Evolutionary conservation across 2,329 filamentous ascomycete species (phyloP), one percentile per base, ranked within the genome.

Genomic region (Aspergillus sp.): DNA sequence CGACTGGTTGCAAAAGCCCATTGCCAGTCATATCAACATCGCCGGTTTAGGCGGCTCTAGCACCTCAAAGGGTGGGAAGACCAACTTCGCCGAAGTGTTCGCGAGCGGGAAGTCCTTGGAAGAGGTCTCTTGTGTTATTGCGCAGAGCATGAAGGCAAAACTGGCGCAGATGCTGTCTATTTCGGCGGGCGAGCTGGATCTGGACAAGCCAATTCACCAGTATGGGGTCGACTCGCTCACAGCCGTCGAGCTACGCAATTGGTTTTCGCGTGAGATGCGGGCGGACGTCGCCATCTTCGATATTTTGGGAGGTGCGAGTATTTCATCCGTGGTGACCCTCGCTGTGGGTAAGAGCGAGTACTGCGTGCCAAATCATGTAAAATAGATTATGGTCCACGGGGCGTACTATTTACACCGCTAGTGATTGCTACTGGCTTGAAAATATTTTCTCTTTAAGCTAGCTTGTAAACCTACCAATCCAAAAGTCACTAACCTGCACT

Each of bases 211-310:
- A 15, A 17, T 56, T 8, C 25, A 28, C 41, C 23, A 47, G 17
- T 56, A 56, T 34, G 77, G 78, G 0, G 72, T 79, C 9, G 78
- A 80, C 66, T 78, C 49, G 1, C 49, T 61, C 3, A 50, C 47
- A 5, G 59, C 54, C 3, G 59, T 61, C 3, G 59, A 64, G 38
- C 25, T 64, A n/a, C 58, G 54, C 13, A 54, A 31, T 23, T 64
- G 59, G 58, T 28, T 64, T 28, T 19, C 28, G 11, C n/a, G 19
- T 4, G 59, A 59, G 25, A 4, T 61, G 11, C 46, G 38, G n/a
- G 55, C 54, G 9, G 55, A 61, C 46, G 28, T 64, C 15, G 45
- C 59, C 4, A 19, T 61, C 9, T 61, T 64, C n/a, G 62, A 64
- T 38, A 59, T 64, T 17, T 30, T 63, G 34, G 38, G 54, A 41